These are phyloP conservation scores for Candida stauntonica DNA, from an alignment of 805 yeast genomes.

Conservation along the genomic window DNA sequence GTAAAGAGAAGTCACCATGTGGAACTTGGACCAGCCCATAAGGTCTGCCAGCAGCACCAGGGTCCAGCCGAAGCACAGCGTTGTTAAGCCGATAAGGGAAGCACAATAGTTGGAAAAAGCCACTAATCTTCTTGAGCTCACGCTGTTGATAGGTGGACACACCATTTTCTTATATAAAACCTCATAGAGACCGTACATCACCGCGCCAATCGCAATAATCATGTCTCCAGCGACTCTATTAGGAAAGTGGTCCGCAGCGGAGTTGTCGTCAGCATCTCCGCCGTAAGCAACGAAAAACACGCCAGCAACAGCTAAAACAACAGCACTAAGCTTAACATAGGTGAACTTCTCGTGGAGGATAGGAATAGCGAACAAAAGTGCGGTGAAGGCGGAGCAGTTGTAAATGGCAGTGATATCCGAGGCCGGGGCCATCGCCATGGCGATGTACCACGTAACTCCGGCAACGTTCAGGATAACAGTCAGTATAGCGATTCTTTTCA, in stretches of 20 bases:
- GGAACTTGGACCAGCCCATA: constrained; percentile 53
- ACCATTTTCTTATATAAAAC: constrained; percentile 71
- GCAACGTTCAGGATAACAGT: constrained; percentile 64
- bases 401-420: constrained; percentile 87
- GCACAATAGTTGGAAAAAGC: constrained; percentile 78
- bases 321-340: constrained; percentile 61
- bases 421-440: constrained; percentile 77
- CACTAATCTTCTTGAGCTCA: constrained; percentile 63
- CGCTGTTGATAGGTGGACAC: constrained; percentile 68
- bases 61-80: constrained; percentile 46
- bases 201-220: constrained; percentile 68
- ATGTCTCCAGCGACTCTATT: constrained; percentile 64
- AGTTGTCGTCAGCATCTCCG: constrained; percentile 29
- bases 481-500: constrained; percentile 39
- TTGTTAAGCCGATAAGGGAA: constrained; percentile 58
- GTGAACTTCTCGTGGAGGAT: constrained; percentile 62
- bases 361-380: constrained; percentile 78
- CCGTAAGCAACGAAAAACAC: constrained; percentile 77
- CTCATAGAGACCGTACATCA: constrained; percentile 77
- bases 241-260: constrained; percentile 38
- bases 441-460: constrained; percentile 81
- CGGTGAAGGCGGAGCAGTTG: constrained; percentile 86
- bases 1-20: constrained; percentile 39
- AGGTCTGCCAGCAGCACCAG: constrained; percentile 47
- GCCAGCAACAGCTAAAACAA: constrained; percentile 65